phyloP scores from a whole-genome alignment of 192 early-diverging fungal species.

The Tieghemiomyces parasiticus region DNA sequence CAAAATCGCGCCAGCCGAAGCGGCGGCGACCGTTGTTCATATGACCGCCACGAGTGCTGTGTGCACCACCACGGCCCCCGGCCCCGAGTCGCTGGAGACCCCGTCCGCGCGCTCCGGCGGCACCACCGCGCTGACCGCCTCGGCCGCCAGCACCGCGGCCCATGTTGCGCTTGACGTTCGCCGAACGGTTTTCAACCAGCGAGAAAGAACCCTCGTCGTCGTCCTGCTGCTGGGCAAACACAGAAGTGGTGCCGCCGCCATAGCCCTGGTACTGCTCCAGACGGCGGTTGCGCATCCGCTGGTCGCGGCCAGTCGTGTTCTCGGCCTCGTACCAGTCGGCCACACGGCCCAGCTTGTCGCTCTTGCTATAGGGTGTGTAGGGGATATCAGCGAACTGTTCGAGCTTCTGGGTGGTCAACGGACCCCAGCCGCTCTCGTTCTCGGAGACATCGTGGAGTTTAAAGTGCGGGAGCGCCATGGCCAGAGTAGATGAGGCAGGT shows the following conservation, averaged over 20 bases:
- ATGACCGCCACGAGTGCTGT: constrained; percentile 24
- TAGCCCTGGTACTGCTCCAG: constrained; percentile 58
- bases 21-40: constrained; percentile 29
- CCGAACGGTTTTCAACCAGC: constrained; percentile 66
- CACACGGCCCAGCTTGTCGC: constrained; percentile 85
- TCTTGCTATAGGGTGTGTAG: constrained; percentile 89
- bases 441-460: constrained; percentile 64
- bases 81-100: constrained; percentile 15
- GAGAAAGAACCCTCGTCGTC: constrained; percentile 95
- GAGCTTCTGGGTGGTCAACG: constrained; percentile 43
- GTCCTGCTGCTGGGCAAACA: constrained; percentile 77
- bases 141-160: constrained; percentile 25
- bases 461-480: constrained; percentile 32
- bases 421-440: constrained; percentile 83
- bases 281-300: constrained; percentile 18
- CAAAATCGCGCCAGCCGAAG: constrained; percentile 21
- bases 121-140: constrained; percentile 20
- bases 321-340: constrained; percentile 82
- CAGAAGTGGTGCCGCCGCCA: constrained; percentile 64
- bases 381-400: constrained; percentile 66
- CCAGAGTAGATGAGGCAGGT: too few species aligned
- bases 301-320: constrained; percentile 26
- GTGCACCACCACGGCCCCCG: constrained; percentile 13
- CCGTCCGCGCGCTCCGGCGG: constrained; percentile 13
- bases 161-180: constrained; percentile 46